Percentiles rank a stretch among this genome's conserved stretches.
phyloP scores from a whole-genome alignment of 176 grass and related monocot species.

The Paspalum notatum region DNA sequence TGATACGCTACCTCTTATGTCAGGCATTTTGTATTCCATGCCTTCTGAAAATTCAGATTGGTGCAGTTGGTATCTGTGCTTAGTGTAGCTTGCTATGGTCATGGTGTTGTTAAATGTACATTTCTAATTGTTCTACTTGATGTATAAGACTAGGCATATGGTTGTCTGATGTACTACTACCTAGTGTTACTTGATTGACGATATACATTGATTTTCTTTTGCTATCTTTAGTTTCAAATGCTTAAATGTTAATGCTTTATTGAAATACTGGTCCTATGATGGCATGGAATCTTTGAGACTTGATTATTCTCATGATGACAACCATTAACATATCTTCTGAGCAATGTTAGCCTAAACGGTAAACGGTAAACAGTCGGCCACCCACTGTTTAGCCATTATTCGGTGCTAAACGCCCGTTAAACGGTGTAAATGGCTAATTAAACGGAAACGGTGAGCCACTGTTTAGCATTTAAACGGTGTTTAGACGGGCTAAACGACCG shows the following conservation, averaged over 20 bases:
- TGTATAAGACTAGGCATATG: no score
- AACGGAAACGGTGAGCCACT: no score
- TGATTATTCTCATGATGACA: conserved; percentile 41
- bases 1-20: background rate
- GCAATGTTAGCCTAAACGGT: no score
- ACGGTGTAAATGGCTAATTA: no score
- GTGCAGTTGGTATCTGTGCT: background rate
- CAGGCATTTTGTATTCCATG: background rate
- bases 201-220: background rate
- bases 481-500: no score
- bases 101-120: no score
- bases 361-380: no score
- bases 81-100: background rate
- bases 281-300: conserved; percentile 50
- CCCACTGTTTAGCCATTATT: no score
- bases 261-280: background rate
- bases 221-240: no score
- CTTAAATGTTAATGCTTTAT: background rate
- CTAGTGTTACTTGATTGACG: background rate
- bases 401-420: no score
- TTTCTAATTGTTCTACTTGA: no score
- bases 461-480: no score
- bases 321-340: conserved; percentile 36
- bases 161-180: background rate
- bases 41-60: background rate